Evolutionary conservation across 768 basidiomycete genomes (phyloP), one percentile per base, ranked within the genome.

Genomic region (Suillus clintonianus): DNA sequence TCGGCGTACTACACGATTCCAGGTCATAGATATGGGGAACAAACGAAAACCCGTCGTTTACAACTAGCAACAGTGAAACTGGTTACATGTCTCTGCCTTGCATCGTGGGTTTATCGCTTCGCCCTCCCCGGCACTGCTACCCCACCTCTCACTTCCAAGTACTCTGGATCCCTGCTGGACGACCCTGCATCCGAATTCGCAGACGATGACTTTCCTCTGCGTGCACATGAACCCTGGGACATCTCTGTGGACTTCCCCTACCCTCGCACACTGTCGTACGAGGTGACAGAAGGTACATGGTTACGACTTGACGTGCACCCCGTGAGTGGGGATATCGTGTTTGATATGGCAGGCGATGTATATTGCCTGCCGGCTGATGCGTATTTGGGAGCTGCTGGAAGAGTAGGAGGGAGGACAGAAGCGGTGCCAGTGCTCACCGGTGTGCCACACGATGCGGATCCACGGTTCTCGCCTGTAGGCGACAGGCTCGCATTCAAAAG

Each of bases 211-310:
- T 92, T 85, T 79, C 90, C 90, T 24, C 73, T 89, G 30, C 88
- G 88, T 39, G 80, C 81, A 43, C 76, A 76, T 7, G 72, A 78
- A 22, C 66, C 75, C 8, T 92, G 89, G 89, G 90, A 91, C 69
- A 91, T 91, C 64, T 90, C 89, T 24, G 90, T 89, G 24, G 87
- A 91, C 76, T 90, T 84, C 67, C 81, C 85, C n/a, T 84, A 86
- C 74, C 86, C 89, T 1, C 85, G 89, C n/a, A 75, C 74, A 22
- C 77, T 91, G 37, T 81, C 84, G 61, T 92, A 88, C 71, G 86
- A 90, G 62, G 89, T 91, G 15, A 78, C 82, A 47, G 88, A 91
- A 70, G 90, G 90, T 9, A 91, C 90, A 41, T 92, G 89, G 89
- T 76, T 91, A 60, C 82, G 89, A 13, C 82, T 91, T 36, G 90